Evolutionary conservation across 352 stramenopile species (phyloP).

Genomic region (Phytophthora pluvialis): DNA sequence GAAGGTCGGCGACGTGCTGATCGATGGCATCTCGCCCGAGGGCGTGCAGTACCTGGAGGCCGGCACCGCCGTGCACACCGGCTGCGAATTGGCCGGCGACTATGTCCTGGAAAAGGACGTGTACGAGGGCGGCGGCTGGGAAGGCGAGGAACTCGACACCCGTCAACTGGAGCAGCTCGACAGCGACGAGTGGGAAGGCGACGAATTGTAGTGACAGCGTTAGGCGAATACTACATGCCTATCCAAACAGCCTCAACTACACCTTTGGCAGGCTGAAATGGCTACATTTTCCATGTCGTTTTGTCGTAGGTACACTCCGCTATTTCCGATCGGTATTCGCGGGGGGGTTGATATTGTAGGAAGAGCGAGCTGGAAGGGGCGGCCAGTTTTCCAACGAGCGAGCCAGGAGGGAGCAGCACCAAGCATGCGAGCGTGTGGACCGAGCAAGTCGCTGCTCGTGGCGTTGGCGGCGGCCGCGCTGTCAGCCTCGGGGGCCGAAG

Average conservation of each 20-base stretch:
- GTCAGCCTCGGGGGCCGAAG: conserved; percentile 14
- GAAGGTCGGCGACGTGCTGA: conserved; percentile 77
- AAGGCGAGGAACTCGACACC: conserved; percentile 30
- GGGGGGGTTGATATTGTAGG: conserved; percentile 17
- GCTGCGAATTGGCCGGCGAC: conserved; percentile 66
- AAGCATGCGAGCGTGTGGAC: conserved; percentile 30
- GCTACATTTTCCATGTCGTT: conserved; percentile 16
- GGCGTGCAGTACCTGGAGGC: conserved; percentile 77
- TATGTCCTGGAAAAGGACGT: conserved; percentile 83
- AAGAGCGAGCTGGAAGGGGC: conserved; percentile 21
- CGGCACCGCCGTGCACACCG: conserved; percentile 67
- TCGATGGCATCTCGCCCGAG: conserved; percentile 74
- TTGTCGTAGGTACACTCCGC: conserved; percentile 15
- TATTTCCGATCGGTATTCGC: conserved; percentile 14
- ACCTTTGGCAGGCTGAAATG: not conserved
- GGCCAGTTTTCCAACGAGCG: conserved; percentile 19
- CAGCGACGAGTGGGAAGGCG: conserved; percentile 66
- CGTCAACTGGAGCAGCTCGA: conserved; percentile 29
- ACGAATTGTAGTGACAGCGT: conserved; percentile 48
- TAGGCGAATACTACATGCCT: not conserved
- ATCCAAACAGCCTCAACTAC: not conserved
- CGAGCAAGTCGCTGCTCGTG: conserved; percentile 34
- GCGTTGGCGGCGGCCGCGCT: conserved; percentile 27
- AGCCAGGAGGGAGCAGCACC: conserved; percentile 11
- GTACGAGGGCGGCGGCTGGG: conserved; percentile 43